Evolutionary conservation across 1,284 basidiomycete species (phyloP), one percentile per base, ranked within the genome.

Genomic region (Athelia sp.): DNA sequence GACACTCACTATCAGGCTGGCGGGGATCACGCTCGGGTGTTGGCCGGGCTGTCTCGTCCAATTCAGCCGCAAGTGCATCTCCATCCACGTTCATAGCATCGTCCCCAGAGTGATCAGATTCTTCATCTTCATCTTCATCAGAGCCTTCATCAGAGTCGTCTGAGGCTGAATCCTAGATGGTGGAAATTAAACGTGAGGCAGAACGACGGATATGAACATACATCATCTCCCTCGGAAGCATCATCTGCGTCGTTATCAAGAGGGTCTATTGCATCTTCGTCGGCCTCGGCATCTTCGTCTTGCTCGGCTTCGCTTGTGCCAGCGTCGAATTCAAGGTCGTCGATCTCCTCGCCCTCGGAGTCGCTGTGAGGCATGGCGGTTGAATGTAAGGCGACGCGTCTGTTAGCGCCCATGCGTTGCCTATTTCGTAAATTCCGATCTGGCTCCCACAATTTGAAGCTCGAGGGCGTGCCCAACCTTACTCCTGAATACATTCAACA

Each of bases 221-320:
- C 81, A 59, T 84, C 82, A 53, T 84, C 82, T 51, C 72, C 77
- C 50, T 85, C 82, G 2, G 76, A 82, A 19, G 70, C 81, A 24
- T 84, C 83, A 44, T 81, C 81, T 4, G 70, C 73, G 17, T 73
- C 72, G 32, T 71, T 68, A 55, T 78, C 75, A 14, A 73, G 67
- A 38, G 72, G 73, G 49, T 75, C 79, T 34, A 76, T 72, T 13
- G 50, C 57, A 15, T 70, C 70, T 10, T 62, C 63, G 24, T 76
- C 74, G 24, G 67, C 66, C 9, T 77, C 76, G 8, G 62, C 67
- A 14, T 73, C 78, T 17, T 72, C 73, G 23, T 79, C 74, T n/a
- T 57, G 69, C 8, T 68, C 72, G n/a, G 65, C 67, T 6, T 72
- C 72, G 23, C 47, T 64, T 26, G 52, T 73, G 69, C 24, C 75